Evolutionary conservation across 2,329 filamentous ascomycete species (phyloP), one percentile per base, ranked within the genome.

Genomic region (Penicillium expansum): DNA sequence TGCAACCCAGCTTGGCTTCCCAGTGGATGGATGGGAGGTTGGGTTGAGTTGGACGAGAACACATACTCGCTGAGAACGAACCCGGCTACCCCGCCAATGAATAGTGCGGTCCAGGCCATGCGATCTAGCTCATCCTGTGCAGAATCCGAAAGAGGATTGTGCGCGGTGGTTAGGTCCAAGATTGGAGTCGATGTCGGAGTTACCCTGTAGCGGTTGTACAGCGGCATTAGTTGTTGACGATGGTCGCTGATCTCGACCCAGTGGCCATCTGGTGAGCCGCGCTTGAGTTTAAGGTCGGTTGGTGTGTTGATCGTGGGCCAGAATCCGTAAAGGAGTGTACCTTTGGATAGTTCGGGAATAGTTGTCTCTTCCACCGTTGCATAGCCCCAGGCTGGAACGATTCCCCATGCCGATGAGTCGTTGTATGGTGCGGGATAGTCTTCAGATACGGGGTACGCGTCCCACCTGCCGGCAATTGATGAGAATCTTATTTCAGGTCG

Each of bases 301-400:
- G 73, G 61, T 2, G 74, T 67, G 0, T 71, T 72, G 0, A 73
- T 72, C 4, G 78, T 76, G 0, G 79, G 77, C 62, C 79, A 75
- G 63, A 74, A 80, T 0, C 80, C 80, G 37, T 60, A 80, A 0
- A 82, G 56, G 1, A 73, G 61, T 0, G 70, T 69, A 6, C 75
- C 78, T 2, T 56, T 44, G 0, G 66, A 44, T 1, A 80, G 63
- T 6, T 59, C 65, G 2, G 68, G 48, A 5, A 77, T 66, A 0
- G 69, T 79, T n/a, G 72, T 77, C 4, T 77, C 75, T 6, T 77
- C 43, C 5, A 81, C 73, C 24, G 71, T 66, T 8, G 73, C 79
- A 52, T 77, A 80, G 0, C 80, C 80, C 79, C 80, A 82, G n/a
- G 74, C 76, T 39, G 77, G 75, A 13, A 78, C 76, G 56, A 79